phyloP scores from a whole-genome alignment of 345 rosid species.

The Nephelium lappaceum region DNA sequence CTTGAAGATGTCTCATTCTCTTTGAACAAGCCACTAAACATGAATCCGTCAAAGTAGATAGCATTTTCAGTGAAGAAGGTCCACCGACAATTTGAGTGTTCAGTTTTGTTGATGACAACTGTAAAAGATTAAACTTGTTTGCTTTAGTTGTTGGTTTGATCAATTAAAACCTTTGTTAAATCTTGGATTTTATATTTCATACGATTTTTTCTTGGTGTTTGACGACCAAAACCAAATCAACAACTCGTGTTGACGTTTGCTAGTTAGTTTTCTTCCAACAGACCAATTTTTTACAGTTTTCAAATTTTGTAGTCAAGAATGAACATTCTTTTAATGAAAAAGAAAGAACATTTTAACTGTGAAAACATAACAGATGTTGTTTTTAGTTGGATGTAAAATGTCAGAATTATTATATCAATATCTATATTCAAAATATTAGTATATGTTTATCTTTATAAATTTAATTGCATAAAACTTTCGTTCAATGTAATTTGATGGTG shows the following conservation, averaged over 20 bases:
- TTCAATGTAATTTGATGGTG: no score
- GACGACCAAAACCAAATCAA: background rate
- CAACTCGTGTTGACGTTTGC: background rate
- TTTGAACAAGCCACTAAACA: background rate
- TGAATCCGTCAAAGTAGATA: slow-evolving; percentile 3
- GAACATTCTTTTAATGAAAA: no score
- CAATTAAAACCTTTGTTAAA: background rate
- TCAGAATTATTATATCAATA: no score
- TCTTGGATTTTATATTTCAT: background rate
- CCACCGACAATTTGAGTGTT: background rate
- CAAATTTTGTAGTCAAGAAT: no score
- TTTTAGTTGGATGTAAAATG: no score
- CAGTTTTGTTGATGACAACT: background rate
- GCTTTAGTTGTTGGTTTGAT: background rate
- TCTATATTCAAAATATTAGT: no score
- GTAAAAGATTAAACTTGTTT: background rate
- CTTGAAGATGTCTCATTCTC: background rate
- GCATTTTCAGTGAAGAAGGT: background rate
- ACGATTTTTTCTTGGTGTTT: background rate
- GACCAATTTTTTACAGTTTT: no score
- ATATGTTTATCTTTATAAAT: no score
- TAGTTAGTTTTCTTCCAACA: no score
- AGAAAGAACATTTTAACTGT: no score
- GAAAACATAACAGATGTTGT: no score
- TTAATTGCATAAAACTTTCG: no score